Base-by-base conservation (phyloP, 345 rosid species). In the Salix dunnii region DNA sequence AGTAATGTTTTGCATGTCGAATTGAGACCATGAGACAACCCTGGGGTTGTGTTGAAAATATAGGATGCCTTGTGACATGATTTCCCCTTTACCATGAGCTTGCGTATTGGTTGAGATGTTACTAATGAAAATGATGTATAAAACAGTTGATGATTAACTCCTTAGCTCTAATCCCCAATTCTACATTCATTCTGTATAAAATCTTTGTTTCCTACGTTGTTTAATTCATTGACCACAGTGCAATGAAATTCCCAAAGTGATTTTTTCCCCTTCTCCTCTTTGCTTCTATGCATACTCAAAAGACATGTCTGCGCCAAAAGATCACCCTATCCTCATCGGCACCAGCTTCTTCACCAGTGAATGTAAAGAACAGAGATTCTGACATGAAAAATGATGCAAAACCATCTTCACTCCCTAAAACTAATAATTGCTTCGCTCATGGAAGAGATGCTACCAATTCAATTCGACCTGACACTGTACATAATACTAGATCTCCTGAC, bases 231-330 rank as follows among this genome's bases (percentile, higher is more conserved):
- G n/a, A 63, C 43, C 64, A 28, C 64, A 43, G 31, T 61, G 14
- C 21, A 33, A 18, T 27, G 67, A 27, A 31, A 40, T 61, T 61
- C 68, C 18, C 10, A 40, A 20, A n/a, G n/a, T 76, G 46, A 69
- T 35, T 14, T 43, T 30, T 12, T 0, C 6, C 9, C 14, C 49
- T 23, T 75, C 62, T 73, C 36, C 28, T 16, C 12, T 27, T 62
- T 36, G 23, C 65, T 48, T 43, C 28, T 31, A 3, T 79, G 64
- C 78, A 33, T 31, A 23, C 28, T 46, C 31, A 17, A 64, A 12
- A 95, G 99, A 95, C 99, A 71, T 95, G 93, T 82, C 74, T 91
- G 89, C 97, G 99, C 62, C 99, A 95, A 81, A 95, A 90, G 90
- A 87, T 88, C 67, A 92, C 90, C 35, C 77, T 95, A 68, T 92